phyloP scores from a whole-genome alignment of 208 protist species.

The Wallacemonas rigidus region DNA sequence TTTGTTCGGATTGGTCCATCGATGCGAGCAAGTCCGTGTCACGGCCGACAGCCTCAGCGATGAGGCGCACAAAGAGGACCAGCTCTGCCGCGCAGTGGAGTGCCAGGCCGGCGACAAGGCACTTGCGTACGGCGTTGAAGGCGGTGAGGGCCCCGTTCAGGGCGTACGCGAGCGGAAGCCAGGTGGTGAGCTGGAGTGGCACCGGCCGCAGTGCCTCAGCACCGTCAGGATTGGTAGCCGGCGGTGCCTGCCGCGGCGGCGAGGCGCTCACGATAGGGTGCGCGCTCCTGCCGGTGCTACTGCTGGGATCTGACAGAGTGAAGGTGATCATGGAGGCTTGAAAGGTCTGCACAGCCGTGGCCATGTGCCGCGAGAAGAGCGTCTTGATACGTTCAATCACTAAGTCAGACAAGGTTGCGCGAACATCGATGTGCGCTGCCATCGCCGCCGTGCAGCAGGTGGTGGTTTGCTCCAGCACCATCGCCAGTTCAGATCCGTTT shows the following conservation, averaged over 20 bases:
- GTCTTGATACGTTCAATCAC: conserved; percentile 47
- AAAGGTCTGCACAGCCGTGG: conserved; percentile 52
- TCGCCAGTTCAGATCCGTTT: conserved; percentile 74
- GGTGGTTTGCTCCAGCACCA: conserved; percentile 74
- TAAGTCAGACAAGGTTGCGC: conserved; percentile 41
- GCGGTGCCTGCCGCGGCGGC: too few relatives aligned
- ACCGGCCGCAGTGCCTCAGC: conserved; percentile 12
- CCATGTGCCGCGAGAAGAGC: conserved; percentile 68
- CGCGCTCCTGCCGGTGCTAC: not conserved
- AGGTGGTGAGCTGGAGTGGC: conserved; percentile 52
- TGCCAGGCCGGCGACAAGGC: conserved; percentile 59
- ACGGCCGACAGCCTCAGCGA: conserved; percentile 57
- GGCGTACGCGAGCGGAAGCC: conserved; percentile 80
- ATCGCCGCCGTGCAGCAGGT: conserved; percentile 37
- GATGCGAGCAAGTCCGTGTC: conserved; percentile 59
- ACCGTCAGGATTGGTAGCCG: too few relatives aligned
- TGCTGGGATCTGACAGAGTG: conserved; percentile 35
- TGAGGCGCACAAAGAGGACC: conserved; percentile 42
- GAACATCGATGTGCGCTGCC: conserved; percentile 60
- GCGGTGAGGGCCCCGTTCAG: conserved; percentile 76
- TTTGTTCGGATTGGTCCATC: conserved; percentile 54
- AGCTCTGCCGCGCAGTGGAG: conserved; percentile 47
- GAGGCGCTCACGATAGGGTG: not conserved
- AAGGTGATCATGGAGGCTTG: conserved; percentile 64
- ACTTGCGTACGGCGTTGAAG: conserved; percentile 80